These are phyloP conservation scores for Epichloe aotearoae DNA, from an alignment of 2,329 filamentous ascomycete species.

Conservation along the genomic window DNA sequence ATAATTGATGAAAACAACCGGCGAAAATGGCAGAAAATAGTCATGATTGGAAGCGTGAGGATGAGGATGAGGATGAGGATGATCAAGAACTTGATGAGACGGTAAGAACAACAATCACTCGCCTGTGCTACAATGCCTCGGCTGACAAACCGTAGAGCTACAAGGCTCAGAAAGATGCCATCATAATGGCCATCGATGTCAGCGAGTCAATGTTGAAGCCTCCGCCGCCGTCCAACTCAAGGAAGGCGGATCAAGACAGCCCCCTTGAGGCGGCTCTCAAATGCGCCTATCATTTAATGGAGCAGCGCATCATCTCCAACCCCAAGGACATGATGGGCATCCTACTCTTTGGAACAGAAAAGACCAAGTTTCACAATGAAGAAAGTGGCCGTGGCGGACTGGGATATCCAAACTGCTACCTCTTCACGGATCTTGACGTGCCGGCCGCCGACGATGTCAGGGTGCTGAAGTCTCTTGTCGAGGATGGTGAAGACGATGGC, in stretches of 20 bases:
- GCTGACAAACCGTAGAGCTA: constrained; percentile 47
- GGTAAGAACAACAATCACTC: constrained; percentile 22
- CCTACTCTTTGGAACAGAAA: constrained; percentile 76
- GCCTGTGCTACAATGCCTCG: neutral
- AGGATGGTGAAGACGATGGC: constrained; percentile 61
- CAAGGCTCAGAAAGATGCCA: constrained; percentile 88
- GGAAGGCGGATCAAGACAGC: constrained; percentile 66
- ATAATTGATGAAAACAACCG: neutral
- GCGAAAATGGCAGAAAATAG: constrained; percentile 19
- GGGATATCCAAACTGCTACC: constrained; percentile 81
- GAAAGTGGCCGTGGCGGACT: constrained; percentile 45
- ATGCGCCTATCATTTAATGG: constrained; percentile 90
- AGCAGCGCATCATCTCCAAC: constrained; percentile 94
- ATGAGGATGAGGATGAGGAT: constrained; percentile 57
- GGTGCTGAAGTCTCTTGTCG: constrained; percentile 57
- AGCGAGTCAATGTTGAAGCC: constrained; percentile 72
- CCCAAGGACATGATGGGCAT: constrained; percentile 97
- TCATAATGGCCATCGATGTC: constrained; percentile 91
- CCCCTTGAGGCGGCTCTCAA: constrained; percentile 73
- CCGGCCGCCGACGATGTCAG: constrained; percentile 82
- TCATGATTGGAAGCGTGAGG: constrained; percentile 33
- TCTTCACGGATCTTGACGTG: constrained; percentile 77
- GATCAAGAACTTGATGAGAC: constrained; percentile 46
- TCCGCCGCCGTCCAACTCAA: constrained; percentile 51
- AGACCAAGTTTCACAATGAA: constrained; percentile 64